Evolutionary conservation across 352 stramenopile genomes (phyloP), one percentile per base, ranked within the genome.

Genomic region (Aphanomyces euteiches): DNA sequence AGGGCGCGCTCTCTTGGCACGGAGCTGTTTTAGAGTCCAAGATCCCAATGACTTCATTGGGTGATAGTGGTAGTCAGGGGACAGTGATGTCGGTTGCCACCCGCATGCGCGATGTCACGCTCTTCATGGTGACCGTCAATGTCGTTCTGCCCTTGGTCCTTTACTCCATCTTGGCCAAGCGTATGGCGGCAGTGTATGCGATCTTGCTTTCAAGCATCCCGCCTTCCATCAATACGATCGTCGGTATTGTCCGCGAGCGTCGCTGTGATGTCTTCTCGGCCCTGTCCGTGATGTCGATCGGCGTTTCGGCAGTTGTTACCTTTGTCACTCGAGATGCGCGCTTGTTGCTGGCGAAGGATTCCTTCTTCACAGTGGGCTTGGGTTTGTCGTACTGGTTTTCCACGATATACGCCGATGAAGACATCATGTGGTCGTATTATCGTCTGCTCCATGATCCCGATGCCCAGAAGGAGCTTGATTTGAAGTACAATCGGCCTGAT

Each of bases 391-490:
- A 45, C 56, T 37, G 53, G 15, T 5, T 13, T 13, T 68, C 60
- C 15, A 13, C 56, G 3, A 10, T 6, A 17, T 68, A 19, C 12
- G 37, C 13, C 37, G 56, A 6, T 8, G 60, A 68, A 28, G 56
- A 68, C 36, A 38, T 68, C 47, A 68, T 68, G 7, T 68, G 60
- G 43, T 21, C 15, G 21, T 68, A 68, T 21, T 36, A 68, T 37
- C 60, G 60, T 10, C 60, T 58, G 28, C 21, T 68, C 15, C 15
- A 21, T 13, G 60, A 43, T 5, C 60, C 60, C 34, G 60, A 68
- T 13, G 60, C 60, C 0, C 17, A 67, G 4, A 13, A 38, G 19
- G 12, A 41, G 34, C 47, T 68, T 34, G 60, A 68, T 19, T 38
- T 34, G 12, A 63, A 38, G 60, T 68, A 61, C 13, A 37, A 21